Evolutionary conservation across 352 stramenopile genomes (phyloP), one percentile per base, ranked within the genome.

Genomic region (Phytophthora fragariae): DNA sequence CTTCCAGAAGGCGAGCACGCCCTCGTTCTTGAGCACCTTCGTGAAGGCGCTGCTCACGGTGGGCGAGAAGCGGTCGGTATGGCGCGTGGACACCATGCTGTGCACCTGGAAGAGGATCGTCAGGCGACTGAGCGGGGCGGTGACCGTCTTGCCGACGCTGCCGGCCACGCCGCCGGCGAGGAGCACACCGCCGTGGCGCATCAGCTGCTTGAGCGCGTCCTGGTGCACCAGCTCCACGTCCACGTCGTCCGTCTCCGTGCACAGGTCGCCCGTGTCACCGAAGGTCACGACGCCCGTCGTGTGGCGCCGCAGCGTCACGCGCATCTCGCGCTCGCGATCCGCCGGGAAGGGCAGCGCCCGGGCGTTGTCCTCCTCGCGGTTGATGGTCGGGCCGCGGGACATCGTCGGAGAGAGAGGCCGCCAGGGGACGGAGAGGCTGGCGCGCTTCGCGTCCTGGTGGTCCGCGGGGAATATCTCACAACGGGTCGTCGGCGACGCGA

Each of bases 71-170:
- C 86, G 86, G 68, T 94, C 89, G 37, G 88, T 95, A 77, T 95
- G 88, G 9, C 87, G 85, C 63, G 90, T 93, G 24, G 90, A 95
- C 11, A 99, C 93, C 92, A 99, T 97, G 33, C 91, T 97, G 81
- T 99, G 95, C 19, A 99, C 97, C 83, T 99, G 96, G 83, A 98
- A 99, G 19, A 99, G 83, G 72, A 99, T 99, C 31, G 97, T 99
- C 5, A 99, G 81, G 15, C 96, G 93, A 73, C 90, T 98, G 6
- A 99, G 85, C 44, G 97, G 97, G 39, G 97, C 97, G 9, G 97
- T 99, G 37, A 98, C 83, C 12, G 96, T 99, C 83, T 99, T 99
- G 56, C 94, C 96, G 21, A 98, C 85, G 71, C 92, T 98, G 33
- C 97, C 97, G n/a, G 97, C 96, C 62, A 99, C 86, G 39, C 97